Evolutionary conservation across 495 filamentous ascomycete species (phyloP).

Genomic region (Podospora tetraspora): DNA sequence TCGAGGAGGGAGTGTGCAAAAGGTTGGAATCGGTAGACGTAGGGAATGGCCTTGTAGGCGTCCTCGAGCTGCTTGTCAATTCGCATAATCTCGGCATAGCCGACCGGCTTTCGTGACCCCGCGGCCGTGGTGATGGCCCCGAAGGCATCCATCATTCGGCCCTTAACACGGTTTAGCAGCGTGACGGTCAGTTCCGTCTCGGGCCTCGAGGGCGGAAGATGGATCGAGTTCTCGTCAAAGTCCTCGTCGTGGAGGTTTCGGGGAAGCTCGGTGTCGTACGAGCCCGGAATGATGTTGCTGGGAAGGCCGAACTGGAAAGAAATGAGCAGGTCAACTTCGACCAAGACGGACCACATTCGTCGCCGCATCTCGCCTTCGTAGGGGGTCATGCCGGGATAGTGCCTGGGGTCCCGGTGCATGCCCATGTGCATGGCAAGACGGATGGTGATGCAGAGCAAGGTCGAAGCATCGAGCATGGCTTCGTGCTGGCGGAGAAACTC

Average conservation of each 20-base stretch:
- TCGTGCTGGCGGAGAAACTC: slow-evolving; percentile 34
- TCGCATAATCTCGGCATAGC: slow-evolving; percentile 29
- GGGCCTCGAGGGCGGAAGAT: slow-evolving; percentile 35
- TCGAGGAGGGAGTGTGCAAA: slow-evolving; percentile 25
- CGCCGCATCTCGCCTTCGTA: slow-evolving; percentile 37
- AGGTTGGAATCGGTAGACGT: slow-evolving; percentile 17
- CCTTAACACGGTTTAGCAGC: slow-evolving; percentile 25
- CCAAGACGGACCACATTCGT: slow-evolving; percentile 31
- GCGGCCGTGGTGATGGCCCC: slow-evolving; percentile 21
- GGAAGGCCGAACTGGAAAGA: slow-evolving; percentile 32
- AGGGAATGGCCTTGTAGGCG: slow-evolving; percentile 21
- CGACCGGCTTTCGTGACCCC: slow-evolving; percentile 20
- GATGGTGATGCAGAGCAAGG: slow-evolving; percentile 35
- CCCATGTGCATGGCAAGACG: slow-evolving; percentile 40
- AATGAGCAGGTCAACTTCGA: slow-evolving; percentile 25
- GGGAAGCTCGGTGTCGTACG: slow-evolving; percentile 34
- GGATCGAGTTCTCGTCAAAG: slow-evolving; percentile 26
- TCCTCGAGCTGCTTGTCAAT: slow-evolving; percentile 30
- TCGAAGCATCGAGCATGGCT: slow-evolving; percentile 35
- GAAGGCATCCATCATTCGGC: slow-evolving; percentile 24
- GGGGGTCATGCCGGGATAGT: slow-evolving; percentile 32
- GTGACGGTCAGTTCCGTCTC: slow-evolving; percentile 29
- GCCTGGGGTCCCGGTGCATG: slow-evolving; percentile 35
- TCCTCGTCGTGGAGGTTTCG: slow-evolving; percentile 38
- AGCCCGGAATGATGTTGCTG: slow-evolving; percentile 20